Evolutionary conservation across 1,284 basidiomycete species (phyloP), one percentile per base, ranked within the genome.

Genomic region (Sporisorium iseilematis-ciliati): DNA sequence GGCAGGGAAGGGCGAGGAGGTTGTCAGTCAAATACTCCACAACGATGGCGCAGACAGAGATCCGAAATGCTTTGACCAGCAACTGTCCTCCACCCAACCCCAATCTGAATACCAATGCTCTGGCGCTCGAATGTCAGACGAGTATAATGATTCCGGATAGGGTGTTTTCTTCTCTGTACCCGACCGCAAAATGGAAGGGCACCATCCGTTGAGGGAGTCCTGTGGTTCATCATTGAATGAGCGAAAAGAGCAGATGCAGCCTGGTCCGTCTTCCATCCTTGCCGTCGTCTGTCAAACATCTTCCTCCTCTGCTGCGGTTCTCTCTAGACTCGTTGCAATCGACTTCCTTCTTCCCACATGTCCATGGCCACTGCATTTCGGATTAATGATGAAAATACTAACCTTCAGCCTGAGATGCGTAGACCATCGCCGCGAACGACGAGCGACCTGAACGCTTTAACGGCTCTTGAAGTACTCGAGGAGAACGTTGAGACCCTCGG

Each of bases 381-480:
- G 16, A 33, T 29, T 56, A 16, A 56, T 33, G 25, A 26, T 23
- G 20, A 14, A 18, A 46, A 56, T 69, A 75, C 72, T 75, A 75
- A 75, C 72, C 72, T 75, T 75, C 66, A 53, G 41, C 58, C 57
- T 33, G 35, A 38, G 4, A 38, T 40, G 51, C 23, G 21, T 25
- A 5, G 38, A 50, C 40, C 31, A 48, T 14, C 45, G 45, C 33
- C 45, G 38, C 25, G 20, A 43, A 33, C 41, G 21, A 33, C 45
- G 23, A 41, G 43, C 48, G 18, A 45, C 14, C 16, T 6, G 45
- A 6, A 25, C 46, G 45, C 54, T 80, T 33, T 80, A 84, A 70
- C 93, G 92, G 89, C 91, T 93, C 89, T 94, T 94, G 91, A 95
- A 94, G 90, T 95, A 94, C 87, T 97, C 95, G 83, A 97, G 89